Conservation (phyloP, 345 rosid species). For the Salix suchowensis region DNA sequence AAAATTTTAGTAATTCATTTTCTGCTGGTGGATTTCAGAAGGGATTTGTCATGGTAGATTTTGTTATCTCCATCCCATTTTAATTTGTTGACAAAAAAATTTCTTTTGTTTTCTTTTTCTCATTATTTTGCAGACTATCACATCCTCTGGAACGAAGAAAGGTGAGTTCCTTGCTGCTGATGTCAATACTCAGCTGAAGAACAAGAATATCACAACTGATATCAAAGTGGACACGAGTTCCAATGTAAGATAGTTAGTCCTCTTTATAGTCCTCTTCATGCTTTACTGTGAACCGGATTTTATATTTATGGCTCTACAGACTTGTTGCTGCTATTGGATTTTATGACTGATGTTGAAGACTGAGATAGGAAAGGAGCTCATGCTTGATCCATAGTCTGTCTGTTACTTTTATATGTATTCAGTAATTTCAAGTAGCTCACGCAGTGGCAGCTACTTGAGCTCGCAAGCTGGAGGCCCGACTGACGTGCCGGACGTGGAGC, state of each 20-base stretch:
- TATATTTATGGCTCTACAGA: background rate
- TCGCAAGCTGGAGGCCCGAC: too few relatives aligned
- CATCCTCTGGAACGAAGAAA: constrained; percentile 70
- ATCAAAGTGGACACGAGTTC: constrained; percentile 78
- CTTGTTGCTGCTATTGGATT: background rate
- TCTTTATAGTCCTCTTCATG: background rate
- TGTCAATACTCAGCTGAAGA: constrained; percentile 79
- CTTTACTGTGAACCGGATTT: too few relatives aligned
- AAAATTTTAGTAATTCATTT: background rate
- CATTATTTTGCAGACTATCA: constrained; percentile 46
- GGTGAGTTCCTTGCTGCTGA: constrained; percentile 75
- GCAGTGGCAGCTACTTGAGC: too few relatives aligned
- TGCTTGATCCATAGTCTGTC: background rate
- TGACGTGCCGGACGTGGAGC: too few relatives aligned
- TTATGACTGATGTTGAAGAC: background rate
- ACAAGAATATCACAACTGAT: constrained; percentile 81
- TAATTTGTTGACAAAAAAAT: background rate
- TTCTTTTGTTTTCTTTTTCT: too few relatives aligned
- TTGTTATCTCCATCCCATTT: background rate
- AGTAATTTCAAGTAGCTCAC: too few relatives aligned
- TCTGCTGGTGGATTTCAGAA: background rate
- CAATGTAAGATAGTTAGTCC: constrained; percentile 32
- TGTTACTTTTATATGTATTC: too few relatives aligned
- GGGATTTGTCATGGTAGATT: background rate
- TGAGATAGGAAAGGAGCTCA: background rate